Evolutionary conservation across 345 rosid genomes (phyloP), one percentile per base, ranked within the genome.

Genomic region (Pistacia integerrima): DNA sequence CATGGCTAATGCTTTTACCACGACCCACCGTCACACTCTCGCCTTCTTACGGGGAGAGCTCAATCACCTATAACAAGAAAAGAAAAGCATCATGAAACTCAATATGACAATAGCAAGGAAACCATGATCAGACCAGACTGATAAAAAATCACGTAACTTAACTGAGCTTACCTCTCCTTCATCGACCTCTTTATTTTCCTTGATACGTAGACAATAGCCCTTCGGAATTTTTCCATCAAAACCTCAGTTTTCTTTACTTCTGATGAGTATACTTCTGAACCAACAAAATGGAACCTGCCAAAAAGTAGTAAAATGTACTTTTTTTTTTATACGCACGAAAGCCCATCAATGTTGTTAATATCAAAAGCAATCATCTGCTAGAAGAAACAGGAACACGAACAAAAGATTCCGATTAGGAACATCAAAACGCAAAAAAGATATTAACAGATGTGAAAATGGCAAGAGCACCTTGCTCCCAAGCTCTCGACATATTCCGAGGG

Each of bases 161-260:
- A 70, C 51, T 41, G 41, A 66, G 83, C 97, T 83, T 80, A 85
- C 99, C 94, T 96, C 99, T 71, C 99, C 99, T 83, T 96, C 99
- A 69, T 93, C 92, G 80, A 96, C 98, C 79, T 93, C 97, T 85
- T 96, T 96, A 76, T 92, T 96, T 86, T 96, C 99, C 86, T 96
- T 96, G 82, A 96, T 92, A 72, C 97, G 97, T 20, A 96, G 76
- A 36, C 98, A 85, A 96, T 96, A 41, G 97, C 97, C 62, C 99
- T 90, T 58, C 98, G 89, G 51, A 96, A 96, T 75, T 96, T 90
- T 84, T 96, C 99, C 99, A 96, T 96, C 84, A 96, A 84, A 81
- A 93, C 91, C 88, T 93, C 99, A n/a, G 99, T 96, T 87, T 96
- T 96, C 95, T 96, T 96, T 36, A 96, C 99, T 86, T 93, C 98